Evolutionary conservation across 306 rosid species (phyloP).

Genomic region (Vachellia pachyceras): DNA sequence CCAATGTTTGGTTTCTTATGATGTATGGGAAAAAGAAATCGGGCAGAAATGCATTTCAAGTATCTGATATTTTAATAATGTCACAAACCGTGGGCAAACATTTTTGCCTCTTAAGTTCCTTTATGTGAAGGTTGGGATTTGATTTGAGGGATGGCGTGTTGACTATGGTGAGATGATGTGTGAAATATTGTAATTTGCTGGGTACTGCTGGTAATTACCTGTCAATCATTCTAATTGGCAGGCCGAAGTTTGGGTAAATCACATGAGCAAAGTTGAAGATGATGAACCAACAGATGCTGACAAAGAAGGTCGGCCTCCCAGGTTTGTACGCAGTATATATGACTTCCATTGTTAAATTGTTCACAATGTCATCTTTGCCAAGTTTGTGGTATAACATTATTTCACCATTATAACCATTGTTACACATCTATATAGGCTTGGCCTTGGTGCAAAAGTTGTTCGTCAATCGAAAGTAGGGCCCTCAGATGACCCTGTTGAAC

Average conservation of each 20-base stretch:
- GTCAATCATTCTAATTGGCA: constrained; percentile 43
- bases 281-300: constrained; percentile 50
- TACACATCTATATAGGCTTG: constrained; percentile 61
- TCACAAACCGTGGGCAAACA: constrained; percentile 8
- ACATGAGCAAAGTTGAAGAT: constrained; percentile 61
- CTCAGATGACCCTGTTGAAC: constrained; percentile 69
- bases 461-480: constrained; percentile 62
- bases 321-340: constrained; percentile 65
- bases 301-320: constrained; percentile 55
- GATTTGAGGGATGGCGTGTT: not conserved
- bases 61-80: not conserved
- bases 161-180: not conserved
- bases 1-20: not conserved
- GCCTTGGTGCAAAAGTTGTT: constrained; percentile 79
- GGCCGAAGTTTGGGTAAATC: constrained; percentile 83
- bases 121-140: not conserved
- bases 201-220: constrained; percentile 10
- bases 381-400: constrained; percentile 6
- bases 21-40: not conserved
- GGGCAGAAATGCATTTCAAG: not conserved
- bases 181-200: constrained; percentile 21
- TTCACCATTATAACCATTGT: constrained; percentile 1
- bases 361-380: constrained; percentile 4
- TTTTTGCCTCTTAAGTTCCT: constrained; percentile 6
- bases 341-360: no score